phyloP scores from a whole-genome alignment of 257 asterid species.

The Gentiana straminea region DNA sequence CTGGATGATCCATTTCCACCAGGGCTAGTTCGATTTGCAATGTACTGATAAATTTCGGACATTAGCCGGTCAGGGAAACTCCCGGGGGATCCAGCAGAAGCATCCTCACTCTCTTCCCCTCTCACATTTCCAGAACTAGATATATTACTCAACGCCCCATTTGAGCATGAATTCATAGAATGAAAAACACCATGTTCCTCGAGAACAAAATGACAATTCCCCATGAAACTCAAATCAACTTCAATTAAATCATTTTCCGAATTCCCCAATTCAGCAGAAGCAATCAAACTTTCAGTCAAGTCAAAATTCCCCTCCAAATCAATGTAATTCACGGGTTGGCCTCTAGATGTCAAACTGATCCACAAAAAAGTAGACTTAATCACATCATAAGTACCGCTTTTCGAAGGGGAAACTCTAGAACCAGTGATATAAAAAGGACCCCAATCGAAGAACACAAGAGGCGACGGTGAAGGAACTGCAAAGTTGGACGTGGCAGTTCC shows the following conservation, averaged over 20 bases:
- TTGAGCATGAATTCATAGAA: constrained; percentile 26
- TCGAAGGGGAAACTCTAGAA: constrained; percentile 53
- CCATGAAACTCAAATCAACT: constrained; percentile 60
- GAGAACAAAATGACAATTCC: constrained; percentile 48
- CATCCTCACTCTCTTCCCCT: constrained; percentile 44
- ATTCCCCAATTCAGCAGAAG: constrained; percentile 23
- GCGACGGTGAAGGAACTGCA: constrained; percentile 9
- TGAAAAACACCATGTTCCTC: constrained; percentile 44
- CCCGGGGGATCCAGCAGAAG: constrained; percentile 48
- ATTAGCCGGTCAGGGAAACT: constrained; percentile 44
- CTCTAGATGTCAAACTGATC: constrained; percentile 50
- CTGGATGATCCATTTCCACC: constrained; percentile 66
- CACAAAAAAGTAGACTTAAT: constrained; percentile 48
- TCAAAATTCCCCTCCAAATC: constrained; percentile 54
- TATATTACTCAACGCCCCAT: constrained; percentile 7
- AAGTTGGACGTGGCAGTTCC: constrained; percentile 17
- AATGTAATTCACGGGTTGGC: constrained; percentile 49
- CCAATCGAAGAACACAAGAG: constrained; percentile 76
- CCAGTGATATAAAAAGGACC: constrained; percentile 64
- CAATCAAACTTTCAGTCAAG: constrained; percentile 28
- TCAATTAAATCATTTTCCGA: constrained; percentile 38
- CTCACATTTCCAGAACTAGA: constrained; percentile 31
- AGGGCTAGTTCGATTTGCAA: constrained; percentile 71
- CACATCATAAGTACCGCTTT: constrained; percentile 40
- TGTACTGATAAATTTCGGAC: constrained; percentile 75